Evolutionary conservation across 805 yeast species (phyloP).

Genomic region (Metschnikowia shivogae): DNA sequence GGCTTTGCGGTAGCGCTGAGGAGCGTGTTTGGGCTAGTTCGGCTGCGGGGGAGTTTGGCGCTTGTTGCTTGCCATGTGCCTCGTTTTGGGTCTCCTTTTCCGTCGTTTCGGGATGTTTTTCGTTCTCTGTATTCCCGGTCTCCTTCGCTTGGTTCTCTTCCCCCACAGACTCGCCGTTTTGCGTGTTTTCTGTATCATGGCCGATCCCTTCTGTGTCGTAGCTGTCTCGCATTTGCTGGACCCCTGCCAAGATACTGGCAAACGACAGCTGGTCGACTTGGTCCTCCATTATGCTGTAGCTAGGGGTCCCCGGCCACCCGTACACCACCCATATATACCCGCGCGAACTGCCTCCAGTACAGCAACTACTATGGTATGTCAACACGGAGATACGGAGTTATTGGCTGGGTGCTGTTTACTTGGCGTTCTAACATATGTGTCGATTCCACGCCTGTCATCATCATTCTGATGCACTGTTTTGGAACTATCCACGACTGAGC

Average conservation of each 20-base stretch:
- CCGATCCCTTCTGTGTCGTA: constrained; percentile 16
- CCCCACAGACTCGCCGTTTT: too few species aligned
- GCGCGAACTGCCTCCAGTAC: not conserved
- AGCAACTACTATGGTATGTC: constrained; percentile 1
- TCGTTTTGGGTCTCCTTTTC: not conserved
- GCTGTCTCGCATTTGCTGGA: constrained; percentile 52
- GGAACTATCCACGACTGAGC: too few species aligned
- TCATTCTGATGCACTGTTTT: too few species aligned
- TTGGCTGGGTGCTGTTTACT: too few species aligned
- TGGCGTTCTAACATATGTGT: too few species aligned
- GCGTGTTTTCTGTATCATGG: not conserved
- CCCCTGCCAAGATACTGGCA: constrained; percentile 69
- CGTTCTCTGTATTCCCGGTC: not conserved
- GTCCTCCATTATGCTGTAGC: constrained; percentile 5
- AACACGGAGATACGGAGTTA: too few species aligned
- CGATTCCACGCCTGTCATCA: too few species aligned
- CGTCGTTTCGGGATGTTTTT: not conserved
- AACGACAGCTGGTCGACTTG: constrained; percentile 58
- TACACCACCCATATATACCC: not conserved
- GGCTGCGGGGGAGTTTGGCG: too few species aligned
- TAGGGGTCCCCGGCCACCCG: not conserved
- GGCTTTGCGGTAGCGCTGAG: too few species aligned
- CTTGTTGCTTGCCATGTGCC: not conserved
- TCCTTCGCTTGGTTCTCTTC: not conserved
- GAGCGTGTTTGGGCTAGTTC: too few species aligned